A percentile compares a stretch with the other conserved stretches of the same genome.
phyloP scores from a whole-genome alignment of 768 basidiomycete genomes.

The Naganishia kalamii region DNA sequence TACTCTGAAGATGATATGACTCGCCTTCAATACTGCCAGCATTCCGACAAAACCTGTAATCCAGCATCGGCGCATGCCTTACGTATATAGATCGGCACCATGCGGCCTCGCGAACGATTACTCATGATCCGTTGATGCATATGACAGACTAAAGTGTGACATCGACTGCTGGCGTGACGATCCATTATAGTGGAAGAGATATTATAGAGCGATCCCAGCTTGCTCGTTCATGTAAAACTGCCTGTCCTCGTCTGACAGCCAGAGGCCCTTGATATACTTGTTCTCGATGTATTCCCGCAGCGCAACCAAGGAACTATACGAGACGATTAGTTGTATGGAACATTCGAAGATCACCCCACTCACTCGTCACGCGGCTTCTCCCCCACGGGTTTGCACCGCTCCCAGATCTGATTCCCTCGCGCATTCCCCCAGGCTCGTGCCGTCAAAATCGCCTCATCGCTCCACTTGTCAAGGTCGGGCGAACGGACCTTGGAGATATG shows the following conservation, averaged over 20 bases:
- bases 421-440: conserved; percentile 43
- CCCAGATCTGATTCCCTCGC: conserved; percentile 41
- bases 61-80: no score
- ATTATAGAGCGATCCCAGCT: conserved; percentile 23
- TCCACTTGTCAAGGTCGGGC: conserved; percentile 44
- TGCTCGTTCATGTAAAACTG: conserved; percentile 11
- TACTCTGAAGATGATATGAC: no score
- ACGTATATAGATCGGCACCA: no score
- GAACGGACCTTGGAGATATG: conserved; percentile 45
- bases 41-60: no score
- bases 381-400: conserved; percentile 26
- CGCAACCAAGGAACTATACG: neutral
- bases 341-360: conserved; percentile 22
- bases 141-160: no score
- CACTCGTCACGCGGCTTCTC: conserved; percentile 34
- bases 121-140: no score
- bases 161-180: no score
- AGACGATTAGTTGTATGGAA: neutral
- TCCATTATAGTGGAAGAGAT: neutral
- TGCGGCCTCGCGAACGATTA: no score
- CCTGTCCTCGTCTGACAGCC: conserved; percentile 32
- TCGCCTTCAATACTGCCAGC: no score
- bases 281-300: conserved; percentile 34
- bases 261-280: conserved; percentile 44
- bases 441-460: conserved; percentile 33